phyloP scores from a whole-genome alignment of 305 asterid genomes.

The Rubia peregrina region DNA sequence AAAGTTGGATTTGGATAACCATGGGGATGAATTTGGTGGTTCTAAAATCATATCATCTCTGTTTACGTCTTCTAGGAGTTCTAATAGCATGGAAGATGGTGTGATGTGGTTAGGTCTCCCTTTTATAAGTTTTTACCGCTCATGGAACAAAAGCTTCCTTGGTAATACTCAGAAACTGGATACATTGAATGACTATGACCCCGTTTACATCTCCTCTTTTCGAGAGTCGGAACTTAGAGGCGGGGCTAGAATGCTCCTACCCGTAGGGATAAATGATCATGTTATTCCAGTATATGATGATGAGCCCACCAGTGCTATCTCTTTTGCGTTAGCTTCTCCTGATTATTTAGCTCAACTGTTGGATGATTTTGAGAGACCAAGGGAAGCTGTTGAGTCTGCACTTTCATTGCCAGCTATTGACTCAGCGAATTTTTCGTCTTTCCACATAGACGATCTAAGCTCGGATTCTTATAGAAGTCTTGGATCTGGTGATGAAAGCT shows the following conservation, averaged over 20 bases:
- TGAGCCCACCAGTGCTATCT: constrained; percentile 88
- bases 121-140: constrained; percentile 58
- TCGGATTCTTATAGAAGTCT: constrained; percentile 54
- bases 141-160: constrained; percentile 49
- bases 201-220: constrained; percentile 65
- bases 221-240: constrained; percentile 57
- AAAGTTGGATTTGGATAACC: constrained; percentile 44
- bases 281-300: constrained; percentile 85
- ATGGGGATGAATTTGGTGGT: constrained; percentile 31
- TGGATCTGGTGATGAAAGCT: constrained; percentile 64
- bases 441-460: constrained; percentile 46
- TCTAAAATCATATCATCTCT: constrained; percentile 38
- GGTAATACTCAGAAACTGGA: constrained; percentile 59
- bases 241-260: constrained; percentile 67
- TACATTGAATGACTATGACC: constrained; percentile 47
- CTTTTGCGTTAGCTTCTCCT: constrained; percentile 62
- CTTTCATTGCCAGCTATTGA: constrained; percentile 43
- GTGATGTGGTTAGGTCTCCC: constrained; percentile 69
- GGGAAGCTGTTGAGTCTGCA: constrained; percentile 37
- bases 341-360: constrained; percentile 53
- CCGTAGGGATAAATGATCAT: constrained; percentile 61
- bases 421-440: constrained; percentile 36
- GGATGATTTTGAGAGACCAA: constrained; percentile 50
- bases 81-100: constrained; percentile 47
- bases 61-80: constrained; percentile 36